Conservation (phyloP, 208 protist genomes). For the Trypanosoma cruzi region DNA sequence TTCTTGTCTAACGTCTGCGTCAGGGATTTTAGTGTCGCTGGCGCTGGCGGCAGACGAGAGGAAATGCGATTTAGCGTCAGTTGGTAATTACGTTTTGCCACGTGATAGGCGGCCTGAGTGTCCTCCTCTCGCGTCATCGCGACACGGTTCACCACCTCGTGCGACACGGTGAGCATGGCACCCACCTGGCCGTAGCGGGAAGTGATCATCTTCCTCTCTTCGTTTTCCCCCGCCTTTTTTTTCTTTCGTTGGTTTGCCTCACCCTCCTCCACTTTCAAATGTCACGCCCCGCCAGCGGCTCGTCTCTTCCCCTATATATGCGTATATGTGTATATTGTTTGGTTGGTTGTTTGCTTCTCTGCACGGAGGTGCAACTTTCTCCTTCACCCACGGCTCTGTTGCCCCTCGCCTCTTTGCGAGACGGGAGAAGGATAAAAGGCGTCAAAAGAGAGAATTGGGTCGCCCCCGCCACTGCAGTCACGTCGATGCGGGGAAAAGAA, state of each 20-base stretch:
- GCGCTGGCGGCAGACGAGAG: slow-evolving; percentile 27
- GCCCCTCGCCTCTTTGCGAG: background rate
- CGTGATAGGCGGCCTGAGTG: slow-evolving; percentile 30
- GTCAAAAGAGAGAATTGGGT: background rate
- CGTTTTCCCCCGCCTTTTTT: background rate
- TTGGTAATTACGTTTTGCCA: slow-evolving; percentile 47
- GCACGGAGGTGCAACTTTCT: background rate
- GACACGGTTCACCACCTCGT: slow-evolving; percentile 52
- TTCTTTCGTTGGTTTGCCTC: background rate
- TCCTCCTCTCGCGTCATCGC: slow-evolving; percentile 30
- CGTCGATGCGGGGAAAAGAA: background rate
- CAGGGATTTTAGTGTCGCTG: background rate
- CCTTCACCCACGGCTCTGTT: background rate
- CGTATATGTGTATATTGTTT: too few relatives aligned
- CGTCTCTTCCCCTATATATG: too few relatives aligned
- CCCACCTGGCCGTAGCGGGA: slow-evolving; percentile 26
- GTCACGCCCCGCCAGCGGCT: too few relatives aligned
- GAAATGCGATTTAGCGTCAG: slow-evolving; percentile 35
- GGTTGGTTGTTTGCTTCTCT: background rate
- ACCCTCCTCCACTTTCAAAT: too few relatives aligned
- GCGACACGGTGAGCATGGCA: slow-evolving; percentile 33
- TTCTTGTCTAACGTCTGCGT: slow-evolving; percentile 2
- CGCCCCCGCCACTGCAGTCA: background rate
- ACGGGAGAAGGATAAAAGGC: background rate
- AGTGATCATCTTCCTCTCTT: slow-evolving; percentile 13